Base-by-base conservation (phyloP, 169 alveolate genomes). In the Eimeria praecox region DNA sequence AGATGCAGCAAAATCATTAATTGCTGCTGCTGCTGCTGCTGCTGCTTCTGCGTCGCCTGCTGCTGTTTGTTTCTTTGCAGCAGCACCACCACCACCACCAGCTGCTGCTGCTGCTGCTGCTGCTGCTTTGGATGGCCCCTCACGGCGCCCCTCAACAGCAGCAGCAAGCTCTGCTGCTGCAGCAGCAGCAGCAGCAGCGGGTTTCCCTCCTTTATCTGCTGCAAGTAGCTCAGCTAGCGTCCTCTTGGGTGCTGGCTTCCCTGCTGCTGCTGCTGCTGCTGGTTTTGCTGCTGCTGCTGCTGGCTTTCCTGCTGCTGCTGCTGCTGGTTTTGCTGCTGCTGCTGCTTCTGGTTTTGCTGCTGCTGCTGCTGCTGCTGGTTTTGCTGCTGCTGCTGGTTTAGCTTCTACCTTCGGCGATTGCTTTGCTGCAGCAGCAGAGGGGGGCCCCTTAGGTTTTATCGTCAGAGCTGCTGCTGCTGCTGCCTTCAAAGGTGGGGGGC, bases 181-280 rank as follows among this genome's bases (percentile, higher is more conserved):
- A 10, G 5, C 24, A 9, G 46, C 24, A 33, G 46, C 16, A 12
- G 46, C 80, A 35, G 80, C 49, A 10, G n/a, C n/a, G n/a, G n/a
- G n/a, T n/a, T n/a, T n/a, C n/a, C 80, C 80, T 35, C 62, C 62
- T 62, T 56, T 56, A 56, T 77, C 49, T 24, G 64, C 54, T 24
- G 59, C 87, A 56, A 77, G 49, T 18, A 77, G 62, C 49, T 77
- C 87, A 40, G 87, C 87, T 12, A 77, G 87, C 14, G 62, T 77
- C 27, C 40, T 77, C 59, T 3, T 77, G 0, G 87, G 87, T 24
- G 87, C 87, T 46, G 54, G 22, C n/a, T 38, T 38, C 62, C 27
- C 27, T 77, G 42, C 87, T 40, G 87, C 62, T 77, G 62, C 87
- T 40, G 62, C 87, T 77, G 87, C 87, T 35, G 59, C 40, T 46